phyloP scores from a whole-genome alignment of 1,284 basidiomycete species.

The Fomitopsis pinicola region DNA sequence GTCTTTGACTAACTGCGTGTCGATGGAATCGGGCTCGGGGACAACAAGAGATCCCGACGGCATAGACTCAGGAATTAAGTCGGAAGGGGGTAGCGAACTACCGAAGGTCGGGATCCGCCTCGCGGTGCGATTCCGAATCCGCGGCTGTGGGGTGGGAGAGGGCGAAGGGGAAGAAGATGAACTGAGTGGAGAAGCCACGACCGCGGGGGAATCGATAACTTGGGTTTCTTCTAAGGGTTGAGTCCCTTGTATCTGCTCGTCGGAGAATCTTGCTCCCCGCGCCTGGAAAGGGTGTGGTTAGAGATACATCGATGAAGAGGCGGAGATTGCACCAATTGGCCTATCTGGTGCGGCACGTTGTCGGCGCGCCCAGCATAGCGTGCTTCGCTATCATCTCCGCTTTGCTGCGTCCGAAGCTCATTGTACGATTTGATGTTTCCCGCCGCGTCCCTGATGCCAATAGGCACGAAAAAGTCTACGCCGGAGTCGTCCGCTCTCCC shows the following conservation, averaged over 20 bases:
- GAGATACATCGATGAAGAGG: constrained; percentile 10
- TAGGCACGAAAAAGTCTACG: constrained; percentile 17
- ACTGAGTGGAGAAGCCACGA: constrained; percentile 5
- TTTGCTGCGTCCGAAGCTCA: constrained; percentile 39
- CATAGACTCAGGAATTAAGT: constrained; percentile 17
- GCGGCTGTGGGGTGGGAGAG: constrained; percentile 16
- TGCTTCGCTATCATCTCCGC: constrained; percentile 31
- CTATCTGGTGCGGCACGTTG: constrained; percentile 48
- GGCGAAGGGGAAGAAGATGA: constrained; percentile 11
- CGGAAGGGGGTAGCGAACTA: constrained; percentile 34
- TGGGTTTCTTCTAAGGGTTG: constrained; percentile 27
- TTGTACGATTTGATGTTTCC: constrained; percentile 26
- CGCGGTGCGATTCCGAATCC: background rate
- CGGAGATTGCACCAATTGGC: constrained; percentile 42
- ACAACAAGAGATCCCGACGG: constrained; percentile 6
- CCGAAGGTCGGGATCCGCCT: background rate
- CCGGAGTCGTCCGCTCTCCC: constrained; percentile 14
- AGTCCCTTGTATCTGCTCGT: constrained; percentile 13
- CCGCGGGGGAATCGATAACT: constrained; percentile 14
- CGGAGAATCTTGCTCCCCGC: background rate
- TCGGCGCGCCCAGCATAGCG: constrained; percentile 51
- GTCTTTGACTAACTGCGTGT: constrained; percentile 41
- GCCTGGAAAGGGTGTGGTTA: constrained; percentile 8
- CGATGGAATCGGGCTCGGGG: constrained; percentile 18
- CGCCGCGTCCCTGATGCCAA: constrained; percentile 29